Conservation (phyloP, 345 rosid genomes). For the Citrus hindsii region DNA sequence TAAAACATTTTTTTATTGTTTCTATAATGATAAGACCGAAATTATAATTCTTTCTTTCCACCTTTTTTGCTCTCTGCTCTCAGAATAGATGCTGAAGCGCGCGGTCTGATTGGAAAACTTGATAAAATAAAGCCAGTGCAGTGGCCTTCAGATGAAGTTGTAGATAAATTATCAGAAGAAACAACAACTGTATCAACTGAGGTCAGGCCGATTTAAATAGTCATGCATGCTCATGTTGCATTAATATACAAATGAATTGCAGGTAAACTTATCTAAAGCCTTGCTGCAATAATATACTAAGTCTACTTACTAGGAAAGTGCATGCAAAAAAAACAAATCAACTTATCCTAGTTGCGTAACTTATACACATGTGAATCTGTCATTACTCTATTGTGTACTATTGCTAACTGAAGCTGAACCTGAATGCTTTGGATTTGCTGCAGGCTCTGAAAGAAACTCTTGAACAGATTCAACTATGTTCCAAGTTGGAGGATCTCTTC, state of each 20-base stretch:
- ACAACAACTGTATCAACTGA: constrained; percentile 36
- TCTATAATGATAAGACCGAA: background rate
- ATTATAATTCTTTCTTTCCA: constrained; percentile 16
- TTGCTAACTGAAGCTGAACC: constrained; percentile 3
- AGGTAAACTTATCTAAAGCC: background rate
- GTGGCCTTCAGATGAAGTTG: constrained; percentile 29
- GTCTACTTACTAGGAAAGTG: background rate
- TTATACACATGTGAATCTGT: background rate
- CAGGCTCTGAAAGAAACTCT: constrained; percentile 68
- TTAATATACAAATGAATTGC: background rate
- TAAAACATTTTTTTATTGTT: background rate
- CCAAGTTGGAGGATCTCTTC: constrained; percentile 63
- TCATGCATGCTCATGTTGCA: background rate
- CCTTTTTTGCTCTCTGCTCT: constrained; percentile 38
- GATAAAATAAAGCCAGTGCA: constrained; percentile 40
- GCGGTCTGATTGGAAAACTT: constrained; percentile 57
- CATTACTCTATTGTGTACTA: background rate
- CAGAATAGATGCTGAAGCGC: constrained; percentile 93
- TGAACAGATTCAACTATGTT: constrained; percentile 53
- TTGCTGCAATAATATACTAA: background rate
- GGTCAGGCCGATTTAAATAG: constrained; percentile 38
- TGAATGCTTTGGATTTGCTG: constrained; percentile 7
- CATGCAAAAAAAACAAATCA: background rate
- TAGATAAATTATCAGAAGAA: constrained; percentile 36
- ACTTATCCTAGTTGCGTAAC: background rate